phyloP scores from a whole-genome alignment of 805 yeast species.

The Starmerella potacharoeniae region DNA sequence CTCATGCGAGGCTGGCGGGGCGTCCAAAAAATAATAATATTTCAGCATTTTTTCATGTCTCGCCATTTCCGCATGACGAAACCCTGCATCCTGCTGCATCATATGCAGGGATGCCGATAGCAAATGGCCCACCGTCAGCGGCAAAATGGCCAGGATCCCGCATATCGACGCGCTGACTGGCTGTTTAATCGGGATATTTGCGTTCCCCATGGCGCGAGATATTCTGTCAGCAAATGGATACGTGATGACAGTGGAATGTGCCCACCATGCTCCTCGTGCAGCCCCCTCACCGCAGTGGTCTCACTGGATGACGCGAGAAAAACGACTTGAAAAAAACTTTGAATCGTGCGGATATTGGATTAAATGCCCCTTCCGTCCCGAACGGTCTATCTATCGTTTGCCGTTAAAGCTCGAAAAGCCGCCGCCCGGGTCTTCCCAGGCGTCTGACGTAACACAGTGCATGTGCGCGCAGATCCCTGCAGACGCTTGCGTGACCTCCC shows the following conservation, averaged over 20 bases:
- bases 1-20: no score
- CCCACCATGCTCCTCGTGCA: not conserved
- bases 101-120: conserved; percentile 1
- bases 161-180: not conserved
- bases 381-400: no score
- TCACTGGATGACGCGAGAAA: no score
- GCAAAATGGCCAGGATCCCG: not conserved
- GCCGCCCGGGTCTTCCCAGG: not conserved
- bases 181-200: not conserved
- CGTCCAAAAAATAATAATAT: not conserved
- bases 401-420: not conserved
- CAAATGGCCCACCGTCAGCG: conserved; percentile 2
- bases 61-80: not conserved
- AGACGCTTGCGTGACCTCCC: not conserved
- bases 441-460: not conserved
- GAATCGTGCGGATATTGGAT: no score
- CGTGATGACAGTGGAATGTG: not conserved
- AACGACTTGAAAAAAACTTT: no score
- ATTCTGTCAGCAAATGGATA: not conserved
- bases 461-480: not conserved
- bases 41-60: not conserved
- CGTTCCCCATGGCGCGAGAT: not conserved
- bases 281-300: no score
- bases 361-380: no score
- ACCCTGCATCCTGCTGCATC: not conserved